Evolutionary conservation across 768 basidiomycete genomes (phyloP).

Genomic region (Tulasnella sp.): DNA sequence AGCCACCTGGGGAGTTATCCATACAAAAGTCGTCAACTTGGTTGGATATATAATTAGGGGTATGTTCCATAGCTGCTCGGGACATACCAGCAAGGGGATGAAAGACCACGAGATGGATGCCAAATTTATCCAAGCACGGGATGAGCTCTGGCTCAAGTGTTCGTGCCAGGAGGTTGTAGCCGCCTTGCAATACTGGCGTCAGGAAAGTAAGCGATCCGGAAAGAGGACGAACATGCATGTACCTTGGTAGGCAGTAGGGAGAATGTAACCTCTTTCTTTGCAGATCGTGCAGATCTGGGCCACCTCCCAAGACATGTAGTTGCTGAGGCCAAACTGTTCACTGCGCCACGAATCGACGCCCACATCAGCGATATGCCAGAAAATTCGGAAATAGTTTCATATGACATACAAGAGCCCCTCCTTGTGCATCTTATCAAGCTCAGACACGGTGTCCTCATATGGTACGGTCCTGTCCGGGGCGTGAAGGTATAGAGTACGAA

Average conservation of each 20-base stretch:
- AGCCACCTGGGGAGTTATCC: no score
- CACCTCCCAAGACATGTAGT: slow-evolving; percentile 32
- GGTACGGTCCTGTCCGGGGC: slow-evolving; percentile 33
- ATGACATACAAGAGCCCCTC: slow-evolving; percentile 36
- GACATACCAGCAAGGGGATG: slow-evolving; percentile 17
- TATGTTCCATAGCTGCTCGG: not conserved
- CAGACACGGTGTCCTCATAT: slow-evolving; percentile 37
- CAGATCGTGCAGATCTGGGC: slow-evolving; percentile 36
- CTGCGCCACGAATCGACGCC: not conserved
- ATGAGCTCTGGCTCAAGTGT: slow-evolving; percentile 17
- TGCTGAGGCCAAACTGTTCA: slow-evolving; percentile 33
- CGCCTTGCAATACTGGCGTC: not conserved
- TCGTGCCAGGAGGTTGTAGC: slow-evolving; percentile 18
- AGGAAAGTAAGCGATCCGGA: slow-evolving; percentile 3
- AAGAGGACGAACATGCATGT: no score
- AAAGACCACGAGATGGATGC: slow-evolving; percentile 16
- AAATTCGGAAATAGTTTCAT: slow-evolving; percentile 23
- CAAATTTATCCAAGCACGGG: slow-evolving; percentile 18
- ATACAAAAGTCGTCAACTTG: not conserved
- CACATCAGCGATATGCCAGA: no score
- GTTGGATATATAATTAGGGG: slow-evolving; percentile 6
- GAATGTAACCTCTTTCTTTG: slow-evolving; percentile 35
- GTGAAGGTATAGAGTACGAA: slow-evolving; percentile 37
- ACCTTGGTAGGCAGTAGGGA: slow-evolving; percentile 38
- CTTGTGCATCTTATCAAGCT: slow-evolving; percentile 38